Percentiles rank a stretch among this genome's conserved stretches.
Conservation (phyloP, 139 green algal species). For the Chlorella sorokiniana region DNA sequence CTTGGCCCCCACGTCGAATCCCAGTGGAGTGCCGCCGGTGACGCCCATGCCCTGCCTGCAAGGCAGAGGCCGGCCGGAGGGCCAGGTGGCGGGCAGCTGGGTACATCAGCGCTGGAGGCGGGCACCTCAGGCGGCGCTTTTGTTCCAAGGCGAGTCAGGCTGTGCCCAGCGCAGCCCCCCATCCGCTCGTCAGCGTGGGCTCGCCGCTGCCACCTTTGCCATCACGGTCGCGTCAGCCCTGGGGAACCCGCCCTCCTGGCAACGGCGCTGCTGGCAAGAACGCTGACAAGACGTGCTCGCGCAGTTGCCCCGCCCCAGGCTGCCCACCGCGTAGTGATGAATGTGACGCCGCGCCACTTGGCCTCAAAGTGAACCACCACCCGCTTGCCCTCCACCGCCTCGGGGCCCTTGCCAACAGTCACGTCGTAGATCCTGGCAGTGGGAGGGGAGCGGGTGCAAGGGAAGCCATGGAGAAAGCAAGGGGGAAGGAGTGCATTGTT, state of each 20-base stretch:
- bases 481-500: background rate
- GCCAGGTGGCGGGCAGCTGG: background rate
- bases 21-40: slow-evolving; percentile 77
- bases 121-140: no score
- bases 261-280: no score
- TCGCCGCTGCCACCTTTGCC: no score
- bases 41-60: slow-evolving; percentile 82
- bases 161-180: no score
- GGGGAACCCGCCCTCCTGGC: no score
- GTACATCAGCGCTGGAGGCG: background rate
- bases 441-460: background rate
- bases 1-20: slow-evolving; percentile 85
- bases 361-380: slow-evolving; percentile 88
- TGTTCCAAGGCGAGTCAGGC: no score
- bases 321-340: slow-evolving; percentile 62
- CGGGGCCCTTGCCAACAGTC: slow-evolving; percentile 53
- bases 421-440: slow-evolving; percentile 71
- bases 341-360: slow-evolving; percentile 69
- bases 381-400: slow-evolving; percentile 58
- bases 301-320: background rate
- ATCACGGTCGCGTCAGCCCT: no score
- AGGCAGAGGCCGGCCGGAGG: no score
- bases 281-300: no score
- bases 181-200: no score
- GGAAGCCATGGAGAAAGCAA: background rate